phyloP scores from a whole-genome alignment of 192 early-diverging fungal genomes.

The Entomortierella chlamydospora region DNA sequence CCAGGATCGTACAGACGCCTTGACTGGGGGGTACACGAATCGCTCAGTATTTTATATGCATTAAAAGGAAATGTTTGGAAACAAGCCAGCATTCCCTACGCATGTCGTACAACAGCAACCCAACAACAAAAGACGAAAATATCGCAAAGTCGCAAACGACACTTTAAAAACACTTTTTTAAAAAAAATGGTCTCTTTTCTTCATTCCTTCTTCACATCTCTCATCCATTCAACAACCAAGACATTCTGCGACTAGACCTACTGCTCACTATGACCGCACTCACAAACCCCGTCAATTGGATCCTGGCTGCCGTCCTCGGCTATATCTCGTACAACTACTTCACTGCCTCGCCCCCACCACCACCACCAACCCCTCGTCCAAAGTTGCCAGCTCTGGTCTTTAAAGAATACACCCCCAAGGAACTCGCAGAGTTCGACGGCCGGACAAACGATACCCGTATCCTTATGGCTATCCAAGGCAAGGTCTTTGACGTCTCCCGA shows the following conservation, averaged over 20 bases:
- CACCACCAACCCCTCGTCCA: constrained; percentile 53
- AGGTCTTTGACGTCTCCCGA: constrained; percentile 89
- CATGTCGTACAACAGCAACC: too few relatives aligned
- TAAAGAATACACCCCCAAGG: constrained; percentile 81
- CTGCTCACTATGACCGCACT: constrained; percentile 23
- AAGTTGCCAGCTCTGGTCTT: constrained; percentile 68
- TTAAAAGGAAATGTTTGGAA: too few relatives aligned
- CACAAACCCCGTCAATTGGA: constrained; percentile 78
- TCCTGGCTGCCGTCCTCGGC: constrained; percentile 66
- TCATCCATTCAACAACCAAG: neutral
- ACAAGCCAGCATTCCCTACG: too few relatives aligned
- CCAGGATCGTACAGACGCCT: too few relatives aligned
- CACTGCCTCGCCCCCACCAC: constrained; percentile 21
- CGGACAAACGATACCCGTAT: constrained; percentile 69
- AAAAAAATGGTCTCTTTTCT: neutral
- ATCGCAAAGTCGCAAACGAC: too few relatives aligned
- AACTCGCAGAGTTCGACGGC: constrained; percentile 82
- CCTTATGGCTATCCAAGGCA: constrained; percentile 85
- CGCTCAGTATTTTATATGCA: too few relatives aligned
- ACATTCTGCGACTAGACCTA: neutral
- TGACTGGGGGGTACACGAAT: too few relatives aligned
- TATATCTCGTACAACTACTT: constrained; percentile 67
- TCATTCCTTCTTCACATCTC: neutral
- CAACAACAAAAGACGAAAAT: too few relatives aligned
- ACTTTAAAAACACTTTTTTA: neutral